Conservation (phyloP, 345 rosid species). For the Salix caprea region DNA sequence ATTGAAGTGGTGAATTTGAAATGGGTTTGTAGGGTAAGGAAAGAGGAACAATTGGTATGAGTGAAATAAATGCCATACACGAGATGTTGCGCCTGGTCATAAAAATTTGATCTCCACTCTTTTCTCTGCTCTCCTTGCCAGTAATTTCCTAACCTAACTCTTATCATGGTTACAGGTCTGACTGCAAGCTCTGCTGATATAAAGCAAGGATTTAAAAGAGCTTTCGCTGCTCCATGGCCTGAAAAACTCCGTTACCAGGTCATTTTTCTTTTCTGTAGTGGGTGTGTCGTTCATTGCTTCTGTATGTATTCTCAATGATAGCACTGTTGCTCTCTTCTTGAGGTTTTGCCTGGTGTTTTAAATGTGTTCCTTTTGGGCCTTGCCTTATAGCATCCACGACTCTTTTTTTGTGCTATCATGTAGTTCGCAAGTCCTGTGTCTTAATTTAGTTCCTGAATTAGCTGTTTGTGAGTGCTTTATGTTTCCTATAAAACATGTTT, state of each 20-base stretch:
- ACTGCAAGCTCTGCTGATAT: constrained; percentile 58
- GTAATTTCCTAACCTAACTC: neutral
- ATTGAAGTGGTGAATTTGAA: neutral
- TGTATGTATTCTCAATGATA: neutral
- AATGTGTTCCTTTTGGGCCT: neutral
- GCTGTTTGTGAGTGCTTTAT: neutral
- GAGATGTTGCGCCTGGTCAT: neutral
- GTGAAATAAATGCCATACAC: neutral
- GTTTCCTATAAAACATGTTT: neutral
- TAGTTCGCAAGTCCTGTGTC: neutral
- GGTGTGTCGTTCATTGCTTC: neutral
- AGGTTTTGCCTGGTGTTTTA: neutral
- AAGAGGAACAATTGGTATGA: neutral
- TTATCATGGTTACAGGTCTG: constrained; percentile 44
- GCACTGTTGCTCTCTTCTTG: neutral
- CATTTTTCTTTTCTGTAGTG: neutral
- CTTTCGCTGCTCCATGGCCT: constrained; percentile 78
- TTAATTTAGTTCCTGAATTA: neutral
- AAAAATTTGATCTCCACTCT: neutral
- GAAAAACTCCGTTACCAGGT: constrained; percentile 87
- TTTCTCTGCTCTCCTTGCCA: too few species aligned
- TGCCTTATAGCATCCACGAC: neutral
- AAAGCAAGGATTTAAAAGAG: constrained; percentile 78
- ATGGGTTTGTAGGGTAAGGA: neutral
- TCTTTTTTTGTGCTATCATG: too few species aligned